Conservation (phyloP, 257 asterid genomes). For the Cruciata laevipes region DNA sequence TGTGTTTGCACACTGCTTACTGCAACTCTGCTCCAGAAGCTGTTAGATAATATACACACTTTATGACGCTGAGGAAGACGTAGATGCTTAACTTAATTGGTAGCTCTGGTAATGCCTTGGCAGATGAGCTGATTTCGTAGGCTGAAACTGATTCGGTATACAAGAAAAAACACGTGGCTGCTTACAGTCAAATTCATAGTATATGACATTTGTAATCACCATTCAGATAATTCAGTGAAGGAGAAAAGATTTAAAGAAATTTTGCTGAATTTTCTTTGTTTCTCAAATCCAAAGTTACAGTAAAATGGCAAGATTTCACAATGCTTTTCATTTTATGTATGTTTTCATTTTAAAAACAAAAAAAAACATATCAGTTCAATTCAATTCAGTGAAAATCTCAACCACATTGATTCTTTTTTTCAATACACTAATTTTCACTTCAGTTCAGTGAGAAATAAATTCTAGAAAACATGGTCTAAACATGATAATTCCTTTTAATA, state of each 20-base stretch:
- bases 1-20: conserved; percentile 90
- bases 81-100: neutral
- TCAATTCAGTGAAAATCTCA: no score
- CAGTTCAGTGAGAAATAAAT: no score
- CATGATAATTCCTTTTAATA: no score
- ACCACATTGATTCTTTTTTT: no score
- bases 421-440: no score
- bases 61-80: neutral
- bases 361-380: no score
- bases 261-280: no score
- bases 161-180: neutral
- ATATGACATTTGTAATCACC: neutral
- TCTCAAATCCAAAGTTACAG: neutral
- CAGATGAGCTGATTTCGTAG: conserved; percentile 6
- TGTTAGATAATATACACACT: conserved; percentile 51
- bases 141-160: neutral
- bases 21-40: conserved; percentile 99
- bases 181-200: neutral
- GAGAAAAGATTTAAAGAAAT: neutral
- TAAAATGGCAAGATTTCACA: no score
- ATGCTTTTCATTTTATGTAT: no score
- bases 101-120: neutral
- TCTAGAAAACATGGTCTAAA: no score
- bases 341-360: no score
- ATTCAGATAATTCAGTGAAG: neutral